These are phyloP conservation scores for Coniochaeta sp. DNA, from an alignment of 2,329 filamentous ascomycete species.

Conservation along the genomic window DNA sequence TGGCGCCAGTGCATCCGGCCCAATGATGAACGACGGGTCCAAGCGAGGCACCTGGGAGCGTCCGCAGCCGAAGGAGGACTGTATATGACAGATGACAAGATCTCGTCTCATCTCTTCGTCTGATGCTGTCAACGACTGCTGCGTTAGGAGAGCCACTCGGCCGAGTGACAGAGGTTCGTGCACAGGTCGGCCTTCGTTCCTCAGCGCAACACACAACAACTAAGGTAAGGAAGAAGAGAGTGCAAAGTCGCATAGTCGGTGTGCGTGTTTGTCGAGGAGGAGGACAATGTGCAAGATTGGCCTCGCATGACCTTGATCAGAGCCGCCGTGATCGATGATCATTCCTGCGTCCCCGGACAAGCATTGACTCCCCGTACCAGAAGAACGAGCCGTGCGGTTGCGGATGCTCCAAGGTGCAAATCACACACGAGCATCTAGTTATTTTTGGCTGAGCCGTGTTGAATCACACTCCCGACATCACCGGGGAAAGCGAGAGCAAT, in stretches of 20 bases:
- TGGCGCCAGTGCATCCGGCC: background rate
- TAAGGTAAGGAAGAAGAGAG: background rate
- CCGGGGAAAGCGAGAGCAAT: background rate
- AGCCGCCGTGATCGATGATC: background rate
- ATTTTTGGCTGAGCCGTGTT: background rate
- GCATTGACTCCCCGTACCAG: background rate
- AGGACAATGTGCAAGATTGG: no score
- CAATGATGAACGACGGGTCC: background rate
- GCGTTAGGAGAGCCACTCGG: background rate
- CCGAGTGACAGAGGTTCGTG: background rate
- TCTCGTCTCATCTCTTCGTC: background rate
- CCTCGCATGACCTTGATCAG: background rate
- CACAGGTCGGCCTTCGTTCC: background rate
- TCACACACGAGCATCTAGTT: background rate
- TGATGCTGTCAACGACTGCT: background rate
- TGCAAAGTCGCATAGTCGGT: background rate
- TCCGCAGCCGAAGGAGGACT: background rate
- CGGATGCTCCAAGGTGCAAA: background rate
- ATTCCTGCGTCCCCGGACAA: background rate
- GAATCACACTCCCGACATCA: background rate
- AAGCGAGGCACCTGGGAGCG: background rate
- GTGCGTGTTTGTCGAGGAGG: background rate
- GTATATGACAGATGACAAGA: background rate
- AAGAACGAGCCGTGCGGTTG: background rate
- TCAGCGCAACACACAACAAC: background rate